Evolutionary conservation across 2,329 filamentous ascomycete species (phyloP).

Genomic region (Erysiphe pulchra): DNA sequence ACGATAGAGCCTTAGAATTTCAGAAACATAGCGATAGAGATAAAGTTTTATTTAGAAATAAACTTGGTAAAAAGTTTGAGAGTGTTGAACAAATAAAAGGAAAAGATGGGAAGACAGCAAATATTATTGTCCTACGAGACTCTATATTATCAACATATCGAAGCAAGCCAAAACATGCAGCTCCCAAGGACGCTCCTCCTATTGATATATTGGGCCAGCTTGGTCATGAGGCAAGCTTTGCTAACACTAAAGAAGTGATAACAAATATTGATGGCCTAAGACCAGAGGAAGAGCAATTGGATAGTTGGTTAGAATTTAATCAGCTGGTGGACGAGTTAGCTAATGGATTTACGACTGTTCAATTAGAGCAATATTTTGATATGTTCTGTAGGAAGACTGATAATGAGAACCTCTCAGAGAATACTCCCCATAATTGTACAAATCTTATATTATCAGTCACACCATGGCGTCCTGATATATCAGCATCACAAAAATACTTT

Average conservation of each 20-base stretch:
- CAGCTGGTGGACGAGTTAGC: constrained; percentile 8
- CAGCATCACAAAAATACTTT: constrained; percentile 5
- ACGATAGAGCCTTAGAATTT: not conserved
- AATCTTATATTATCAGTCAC: constrained; percentile 5
- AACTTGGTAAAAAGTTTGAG: not conserved
- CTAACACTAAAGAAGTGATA: constrained; percentile 8
- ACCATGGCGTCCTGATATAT: constrained; percentile 11
- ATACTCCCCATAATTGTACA: not conserved
- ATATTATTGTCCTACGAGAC: constrained; percentile 13
- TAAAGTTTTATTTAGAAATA: too few relatives aligned
- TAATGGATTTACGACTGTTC: constrained; percentile 10
- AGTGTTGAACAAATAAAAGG: not conserved
- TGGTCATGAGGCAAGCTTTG: constrained; percentile 10
- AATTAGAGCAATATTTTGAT: constrained; percentile 11
- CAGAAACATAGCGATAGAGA: too few relatives aligned
- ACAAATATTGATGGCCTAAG: constrained; percentile 11
- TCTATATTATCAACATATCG: constrained; percentile 4
- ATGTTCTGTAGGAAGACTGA: constrained; percentile 1
- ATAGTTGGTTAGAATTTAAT: constrained; percentile 9
- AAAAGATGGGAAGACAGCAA: constrained; percentile 4
- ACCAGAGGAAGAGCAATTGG: constrained; percentile 4
- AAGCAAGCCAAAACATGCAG: not conserved
- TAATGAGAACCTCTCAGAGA: not conserved
- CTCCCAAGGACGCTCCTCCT: constrained; percentile 2
- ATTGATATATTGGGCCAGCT: constrained; percentile 12